Base-by-base conservation (phyloP, 2,329 filamentous ascomycete genomes). In the Exophiala calicioides region DNA sequence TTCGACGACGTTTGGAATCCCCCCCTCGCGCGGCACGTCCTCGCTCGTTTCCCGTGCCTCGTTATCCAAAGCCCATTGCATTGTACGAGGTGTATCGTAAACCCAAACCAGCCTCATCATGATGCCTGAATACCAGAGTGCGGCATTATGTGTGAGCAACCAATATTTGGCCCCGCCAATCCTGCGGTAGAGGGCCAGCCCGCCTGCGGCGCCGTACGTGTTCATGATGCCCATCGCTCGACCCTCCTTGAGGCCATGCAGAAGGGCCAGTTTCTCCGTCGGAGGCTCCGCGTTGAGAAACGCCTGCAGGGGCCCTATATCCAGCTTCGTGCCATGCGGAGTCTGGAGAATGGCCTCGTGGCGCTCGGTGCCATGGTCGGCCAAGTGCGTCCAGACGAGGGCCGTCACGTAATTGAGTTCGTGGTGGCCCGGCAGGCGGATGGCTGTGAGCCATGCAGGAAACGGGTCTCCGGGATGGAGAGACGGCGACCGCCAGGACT, bases 261-360 rank as follows among this genome's bases (percentile, higher is more conserved):
- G 18, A 15, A 36, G 33, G 16, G 33, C 33, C 33, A 36, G 23
- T 21, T 36, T 36, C 4, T 36, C 15, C 13, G 33, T 36, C 9
- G 5, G 5, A 7, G 33, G 33, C 15, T 18, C 13, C 5, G 33
- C 19, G 33, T 3, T 19, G 13, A 36, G 33, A 15, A 36, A 36
- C 5, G 33, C 33, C 18, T 36, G 7, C 7, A 36, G 33, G 6
- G 33, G 33, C 6, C 33, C 33, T 2, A 20, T 9, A 15, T 36
- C 33, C 5, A 36, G 33, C 18, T 36, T 36, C 15, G 33, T 36
- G 15, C 33, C 33, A 19, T 36, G 33, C 4, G 33, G 33, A 21
- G 13, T 36, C 23, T 36, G 33, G 2, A 36, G 13, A 19, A 36
- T 36, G 15, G 33, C 33, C 15, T 36, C 33, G 33, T 36, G 33